Base-by-base conservation (phyloP, 83 land plant species). In the Isoetes engelmannii region DNA sequence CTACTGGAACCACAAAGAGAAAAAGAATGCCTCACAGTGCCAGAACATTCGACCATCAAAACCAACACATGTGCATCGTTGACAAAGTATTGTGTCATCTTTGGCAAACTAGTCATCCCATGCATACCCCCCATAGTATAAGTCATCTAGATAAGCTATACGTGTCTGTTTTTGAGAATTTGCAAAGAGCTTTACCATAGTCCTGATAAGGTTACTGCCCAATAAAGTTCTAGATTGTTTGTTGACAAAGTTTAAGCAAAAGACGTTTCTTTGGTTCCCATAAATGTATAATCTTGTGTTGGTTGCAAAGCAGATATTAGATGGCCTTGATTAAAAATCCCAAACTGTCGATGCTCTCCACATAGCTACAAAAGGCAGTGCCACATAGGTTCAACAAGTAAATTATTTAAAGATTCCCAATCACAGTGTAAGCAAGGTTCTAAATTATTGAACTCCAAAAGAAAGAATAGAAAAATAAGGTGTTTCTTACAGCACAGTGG, bases 21-120 rank as follows among this genome's bases (percentile, higher is more conserved):
- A 46, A 69, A 69, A 17, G 13, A 44, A 63, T 71, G 81, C 86
- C 73, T 88, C 89, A 58, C 41, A 72, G 67, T 88, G 92, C 21
- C 83, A 76, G 71, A 93, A 70, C 96, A 93, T 93, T 56, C 98
- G 79, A 50, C 84, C 88, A 79, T 93, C 98, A 87, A 82, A 93
- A 37, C 96, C 96, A 68, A 93, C 61, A 9, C 77, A 81, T 8
- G 92, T 88, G 49, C 45, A 67, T 69, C 7, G 72, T 51, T 56
- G 81, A 47, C 43, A 9, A 43, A 28, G 51, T 61, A 10, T 64
- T 61, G n/a, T 53, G 69, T 6, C 10, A 12, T 18, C 60, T 48
- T 68, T 62, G 17, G 48, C n/a, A 69, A n/a, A 50, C 37, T 7
- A 55, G 12, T 17, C 21, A n/a, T 4, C 15, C 21, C 53, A 17